Evolutionary conservation across 1,284 basidiomycete genomes (phyloP).

Genomic region (Tilletia walkeri): DNA sequence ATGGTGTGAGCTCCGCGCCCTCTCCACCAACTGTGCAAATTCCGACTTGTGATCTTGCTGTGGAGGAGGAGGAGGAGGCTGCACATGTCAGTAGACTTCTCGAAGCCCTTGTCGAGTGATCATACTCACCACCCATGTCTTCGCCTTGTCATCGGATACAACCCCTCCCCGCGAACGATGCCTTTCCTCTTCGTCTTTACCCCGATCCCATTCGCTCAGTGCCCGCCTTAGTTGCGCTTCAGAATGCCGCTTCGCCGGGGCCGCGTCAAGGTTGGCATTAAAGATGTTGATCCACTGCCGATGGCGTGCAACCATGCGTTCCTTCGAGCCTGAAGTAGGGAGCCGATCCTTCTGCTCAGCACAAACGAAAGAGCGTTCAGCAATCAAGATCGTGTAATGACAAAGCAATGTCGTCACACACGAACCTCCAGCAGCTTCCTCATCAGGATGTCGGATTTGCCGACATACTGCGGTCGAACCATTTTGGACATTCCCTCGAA

Average conservation of each 20-base stretch:
- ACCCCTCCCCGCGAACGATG: not conserved
- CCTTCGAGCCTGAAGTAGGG: slow-evolving; percentile 33
- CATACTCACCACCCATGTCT: slow-evolving; percentile 3
- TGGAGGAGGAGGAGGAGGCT: not conserved
- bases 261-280: slow-evolving; percentile 52
- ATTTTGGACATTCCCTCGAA: slow-evolving; percentile 23
- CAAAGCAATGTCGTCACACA: not conserved
- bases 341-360: slow-evolving; percentile 27
- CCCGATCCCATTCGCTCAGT: slow-evolving; percentile 41
- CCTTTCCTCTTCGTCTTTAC: slow-evolving; percentile 21
- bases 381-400: not conserved
- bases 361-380: not conserved
- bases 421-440: slow-evolving; percentile 35
- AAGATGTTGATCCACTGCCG: slow-evolving; percentile 52
- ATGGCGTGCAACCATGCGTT: slow-evolving; percentile 42
- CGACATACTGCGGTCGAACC: slow-evolving; percentile 43
- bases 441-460: slow-evolving; percentile 39
- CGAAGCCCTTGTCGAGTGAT: too few species aligned
- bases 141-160: not conserved
- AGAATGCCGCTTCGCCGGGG: slow-evolving; percentile 32
- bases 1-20: slow-evolving; percentile 13
- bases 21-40: not conserved
- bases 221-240: slow-evolving; percentile 31
- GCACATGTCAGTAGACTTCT: not conserved
- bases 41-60: slow-evolving; percentile 12